These are phyloP conservation scores for Neonectria neomacrospora DNA, from an alignment of 2,329 filamentous ascomycete genomes.

Conservation along the genomic window DNA sequence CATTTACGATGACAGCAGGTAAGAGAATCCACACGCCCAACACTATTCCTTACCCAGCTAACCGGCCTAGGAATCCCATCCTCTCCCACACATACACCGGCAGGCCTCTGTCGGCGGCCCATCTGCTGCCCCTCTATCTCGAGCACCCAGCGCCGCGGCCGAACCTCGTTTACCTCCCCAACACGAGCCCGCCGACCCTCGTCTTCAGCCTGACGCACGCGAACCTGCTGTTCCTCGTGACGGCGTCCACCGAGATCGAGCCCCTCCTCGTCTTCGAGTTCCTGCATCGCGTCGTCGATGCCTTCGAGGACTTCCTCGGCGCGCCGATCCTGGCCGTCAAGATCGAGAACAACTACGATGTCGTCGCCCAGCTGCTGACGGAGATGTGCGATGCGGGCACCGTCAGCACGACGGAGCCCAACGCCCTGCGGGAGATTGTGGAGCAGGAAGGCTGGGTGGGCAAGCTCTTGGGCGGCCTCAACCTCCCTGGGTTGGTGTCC, in stretches of 20 bases:
- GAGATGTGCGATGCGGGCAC: conserved; percentile 97
- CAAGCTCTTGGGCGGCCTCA: conserved; percentile 88
- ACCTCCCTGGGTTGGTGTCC: conserved; percentile 73
- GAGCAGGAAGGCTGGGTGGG: conserved; percentile 92
- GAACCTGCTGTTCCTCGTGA: conserved; percentile 85
- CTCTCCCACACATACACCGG: conserved; percentile 90
- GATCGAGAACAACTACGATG: conserved; percentile 91
- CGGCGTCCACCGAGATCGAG: conserved; percentile 86
- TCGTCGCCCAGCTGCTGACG: conserved; percentile 89
- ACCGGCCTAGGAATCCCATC: conserved; percentile 74
- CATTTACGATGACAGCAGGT: conserved; percentile 97
- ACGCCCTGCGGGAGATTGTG: conserved; percentile 89
- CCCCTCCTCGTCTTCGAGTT: conserved; percentile 93
- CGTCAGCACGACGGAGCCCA: conserved; percentile 91
- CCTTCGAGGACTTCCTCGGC: conserved; percentile 93
- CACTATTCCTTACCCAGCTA: conserved; percentile 35
- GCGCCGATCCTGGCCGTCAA: conserved; percentile 86
- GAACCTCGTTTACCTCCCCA: conserved; percentile 85
- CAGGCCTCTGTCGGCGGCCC: conserved; percentile 78
- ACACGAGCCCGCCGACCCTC: conserved; percentile 84
- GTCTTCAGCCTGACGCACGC: conserved; percentile 90
- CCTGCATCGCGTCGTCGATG: conserved; percentile 90
- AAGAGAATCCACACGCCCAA: conserved; percentile 29
- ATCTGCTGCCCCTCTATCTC: conserved; percentile 87
- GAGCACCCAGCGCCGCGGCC: conserved; percentile 83